Percentiles rank a stretch among this genome's conserved stretches.
phyloP scores from a whole-genome alignment of 176 grass and related monocot genomes.

The Neostapfia colusana region DNA sequence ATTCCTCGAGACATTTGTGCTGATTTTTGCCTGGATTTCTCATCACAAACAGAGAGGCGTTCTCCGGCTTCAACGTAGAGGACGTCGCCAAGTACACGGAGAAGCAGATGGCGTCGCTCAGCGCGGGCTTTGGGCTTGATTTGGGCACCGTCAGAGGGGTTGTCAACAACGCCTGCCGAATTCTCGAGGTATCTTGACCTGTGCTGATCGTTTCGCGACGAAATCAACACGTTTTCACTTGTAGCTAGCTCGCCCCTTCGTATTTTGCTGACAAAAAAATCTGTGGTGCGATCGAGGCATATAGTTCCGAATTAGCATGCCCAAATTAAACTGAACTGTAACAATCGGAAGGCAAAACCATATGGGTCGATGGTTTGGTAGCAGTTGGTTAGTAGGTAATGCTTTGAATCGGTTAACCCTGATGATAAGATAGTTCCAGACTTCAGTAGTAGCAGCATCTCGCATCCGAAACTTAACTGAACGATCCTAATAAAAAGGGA shows the following conservation, averaged over 20 bases:
- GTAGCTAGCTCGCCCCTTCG: not conserved
- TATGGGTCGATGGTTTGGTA: not conserved
- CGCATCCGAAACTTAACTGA: conserved; percentile 20
- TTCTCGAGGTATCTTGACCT: conserved; percentile 63
- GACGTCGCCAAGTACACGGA: conserved; percentile 71
- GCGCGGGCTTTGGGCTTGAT: conserved; percentile 61
- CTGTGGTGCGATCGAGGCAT: too few relatives aligned
- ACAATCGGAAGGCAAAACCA: not conserved
- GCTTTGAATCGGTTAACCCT: not conserved
- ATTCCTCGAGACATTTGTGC: conserved; percentile 12
- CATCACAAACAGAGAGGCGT: conserved; percentile 57
- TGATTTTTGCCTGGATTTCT: conserved; percentile 25
- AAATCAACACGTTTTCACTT: not conserved
- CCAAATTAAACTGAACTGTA: not conserved
- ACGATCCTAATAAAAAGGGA: not conserved
- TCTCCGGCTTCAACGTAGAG: conserved; percentile 81
- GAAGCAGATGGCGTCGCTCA: conserved; percentile 74
- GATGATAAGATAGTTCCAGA: conserved; percentile 15
- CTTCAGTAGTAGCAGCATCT: not conserved
- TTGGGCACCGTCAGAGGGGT: conserved; percentile 68
- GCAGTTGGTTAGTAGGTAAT: not conserved
- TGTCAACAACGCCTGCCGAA: conserved; percentile 79
- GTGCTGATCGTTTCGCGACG: not conserved
- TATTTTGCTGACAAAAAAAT: not conserved
- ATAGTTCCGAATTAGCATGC: not conserved